Evolutionary conservation across 129 eudicot species (phyloP).

Genomic region (Centaurea solstitialis): DNA sequence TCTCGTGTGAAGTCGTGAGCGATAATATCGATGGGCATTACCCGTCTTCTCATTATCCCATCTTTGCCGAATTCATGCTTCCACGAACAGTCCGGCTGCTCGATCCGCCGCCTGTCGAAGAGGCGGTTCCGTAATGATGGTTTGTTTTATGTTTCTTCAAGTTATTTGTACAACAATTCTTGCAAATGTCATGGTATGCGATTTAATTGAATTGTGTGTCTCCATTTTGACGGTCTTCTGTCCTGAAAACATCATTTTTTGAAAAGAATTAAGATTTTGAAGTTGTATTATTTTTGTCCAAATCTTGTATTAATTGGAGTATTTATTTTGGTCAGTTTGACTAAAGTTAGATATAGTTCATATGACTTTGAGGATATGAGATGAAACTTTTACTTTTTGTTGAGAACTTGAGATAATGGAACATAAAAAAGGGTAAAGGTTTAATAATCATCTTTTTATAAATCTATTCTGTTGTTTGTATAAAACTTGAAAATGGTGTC

Average conservation of each 20-base stretch:
- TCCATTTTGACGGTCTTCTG: slow-evolving; percentile 11
- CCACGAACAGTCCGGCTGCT: slow-evolving; percentile 76
- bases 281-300: background rate
- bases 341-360: no score
- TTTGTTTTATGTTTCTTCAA: background rate
- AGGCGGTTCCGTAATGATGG: slow-evolving; percentile 16
- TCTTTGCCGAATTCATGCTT: slow-evolving; percentile 91
- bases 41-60: slow-evolving; percentile 94
- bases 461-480: no score
- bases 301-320: no score
- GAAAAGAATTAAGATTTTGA: background rate
- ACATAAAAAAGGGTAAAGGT: no score
- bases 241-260: background rate
- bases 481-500: no score
- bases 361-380: no score
- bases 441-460: no score
- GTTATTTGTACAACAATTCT: slow-evolving; percentile 5
- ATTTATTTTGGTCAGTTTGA: no score
- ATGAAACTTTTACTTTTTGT: no score
- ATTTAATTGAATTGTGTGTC: slow-evolving; percentile 11
- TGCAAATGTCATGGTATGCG: slow-evolving; percentile 8
- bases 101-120: slow-evolving; percentile 64
- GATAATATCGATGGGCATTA: slow-evolving; percentile 83
- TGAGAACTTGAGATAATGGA: no score
- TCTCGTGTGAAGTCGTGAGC: slow-evolving; percentile 79